Evolutionary conservation across 805 yeast species (phyloP).

Genomic region (Pichia scutulata): DNA sequence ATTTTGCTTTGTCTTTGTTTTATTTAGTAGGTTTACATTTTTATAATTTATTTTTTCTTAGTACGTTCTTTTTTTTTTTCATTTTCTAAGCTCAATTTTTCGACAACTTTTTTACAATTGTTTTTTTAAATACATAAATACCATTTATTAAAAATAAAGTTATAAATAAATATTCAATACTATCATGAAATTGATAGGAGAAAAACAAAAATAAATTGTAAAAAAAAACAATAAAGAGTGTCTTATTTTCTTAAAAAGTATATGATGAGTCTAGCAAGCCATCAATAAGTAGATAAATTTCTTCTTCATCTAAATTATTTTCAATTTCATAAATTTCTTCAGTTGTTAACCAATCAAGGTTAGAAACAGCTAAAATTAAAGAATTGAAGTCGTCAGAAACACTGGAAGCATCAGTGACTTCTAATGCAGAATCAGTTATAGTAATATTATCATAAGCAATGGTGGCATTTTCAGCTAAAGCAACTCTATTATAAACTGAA

Average conservation of each 20-base stretch:
- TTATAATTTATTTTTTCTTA: neutral
- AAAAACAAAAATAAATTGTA: neutral
- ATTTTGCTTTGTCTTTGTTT: neutral
- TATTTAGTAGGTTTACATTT: neutral
- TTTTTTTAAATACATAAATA: neutral
- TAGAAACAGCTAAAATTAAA: neutral
- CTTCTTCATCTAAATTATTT: neutral
- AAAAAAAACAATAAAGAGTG: neutral
- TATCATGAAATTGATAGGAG: neutral
- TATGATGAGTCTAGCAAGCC: neutral
- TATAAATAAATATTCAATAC: too few species aligned
- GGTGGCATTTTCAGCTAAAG: slow-evolving; percentile 26
- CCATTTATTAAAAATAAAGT: neutral
- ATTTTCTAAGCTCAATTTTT: neutral
- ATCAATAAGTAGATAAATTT: neutral
- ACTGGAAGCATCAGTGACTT: neutral
- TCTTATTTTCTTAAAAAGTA: neutral
- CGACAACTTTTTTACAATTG: too few species aligned
- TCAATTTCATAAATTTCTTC: slow-evolving; percentile 3
- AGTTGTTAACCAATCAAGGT: neutral
- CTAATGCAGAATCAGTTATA: neutral
- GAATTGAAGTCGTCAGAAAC: neutral
- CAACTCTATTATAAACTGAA: slow-evolving; percentile 24
- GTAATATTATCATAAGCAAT: slow-evolving; percentile 24
- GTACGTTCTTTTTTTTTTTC: neutral